Evolutionary conservation across 768 basidiomycete genomes (phyloP).

Genomic region (Sarcomyxa edulis): DNA sequence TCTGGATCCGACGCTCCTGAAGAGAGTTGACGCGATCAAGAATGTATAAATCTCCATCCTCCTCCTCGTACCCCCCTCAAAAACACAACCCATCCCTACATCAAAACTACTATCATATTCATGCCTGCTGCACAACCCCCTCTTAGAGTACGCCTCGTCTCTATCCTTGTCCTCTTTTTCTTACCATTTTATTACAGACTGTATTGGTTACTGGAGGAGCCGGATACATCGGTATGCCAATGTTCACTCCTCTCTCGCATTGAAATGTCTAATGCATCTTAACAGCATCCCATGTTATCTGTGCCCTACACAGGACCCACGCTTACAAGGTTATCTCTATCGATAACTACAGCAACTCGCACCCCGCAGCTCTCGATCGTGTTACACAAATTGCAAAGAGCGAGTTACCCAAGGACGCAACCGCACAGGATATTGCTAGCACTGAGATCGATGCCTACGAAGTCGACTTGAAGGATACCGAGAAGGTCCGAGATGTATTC

Average conservation of each 20-base stretch:
- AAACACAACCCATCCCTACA: slow-evolving; percentile 6
- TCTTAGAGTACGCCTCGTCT: slow-evolving; percentile 41
- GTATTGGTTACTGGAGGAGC: slow-evolving; percentile 78
- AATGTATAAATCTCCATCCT: slow-evolving; percentile 6
- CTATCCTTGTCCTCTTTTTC: slow-evolving; percentile 8
- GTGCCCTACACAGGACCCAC: slow-evolving; percentile 77
- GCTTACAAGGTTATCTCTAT: slow-evolving; percentile 90
- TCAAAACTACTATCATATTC: neutral
- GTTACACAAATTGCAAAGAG: slow-evolving; percentile 77
- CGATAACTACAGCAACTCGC: slow-evolving; percentile 94
- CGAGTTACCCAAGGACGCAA: slow-evolving; percentile 61
- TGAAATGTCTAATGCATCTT: too few relatives aligned
- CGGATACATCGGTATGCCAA: slow-evolving; percentile 76
- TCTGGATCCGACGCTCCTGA: too few relatives aligned
- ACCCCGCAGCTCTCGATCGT: slow-evolving; percentile 65
- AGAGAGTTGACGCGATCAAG: too few relatives aligned
- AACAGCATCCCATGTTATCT: slow-evolving; percentile 90
- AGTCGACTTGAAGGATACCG: slow-evolving; percentile 71
- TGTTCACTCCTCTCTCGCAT: slow-evolving; percentile 2
- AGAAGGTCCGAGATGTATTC: slow-evolving; percentile 74
- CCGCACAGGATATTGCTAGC: slow-evolving; percentile 65
- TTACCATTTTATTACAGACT: slow-evolving; percentile 31
- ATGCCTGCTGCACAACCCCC: slow-evolving; percentile 18
- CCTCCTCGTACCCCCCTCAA: slow-evolving; percentile 6
- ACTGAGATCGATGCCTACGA: slow-evolving; percentile 63